Conservation (phyloP, 345 rosid genomes). For the Laguncularia racemosa region DNA sequence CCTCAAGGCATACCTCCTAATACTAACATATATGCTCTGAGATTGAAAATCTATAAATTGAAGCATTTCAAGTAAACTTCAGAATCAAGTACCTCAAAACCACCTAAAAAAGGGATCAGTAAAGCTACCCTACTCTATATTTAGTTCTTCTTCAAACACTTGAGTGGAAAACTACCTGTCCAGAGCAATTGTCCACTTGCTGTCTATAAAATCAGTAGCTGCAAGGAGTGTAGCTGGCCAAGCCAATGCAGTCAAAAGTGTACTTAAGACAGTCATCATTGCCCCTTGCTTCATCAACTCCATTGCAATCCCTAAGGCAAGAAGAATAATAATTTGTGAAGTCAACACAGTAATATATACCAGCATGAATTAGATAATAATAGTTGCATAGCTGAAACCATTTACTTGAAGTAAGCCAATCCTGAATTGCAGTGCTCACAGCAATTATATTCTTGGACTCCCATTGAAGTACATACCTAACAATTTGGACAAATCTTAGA, state of each 20-base stretch:
- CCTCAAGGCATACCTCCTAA: no score
- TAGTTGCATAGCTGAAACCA: slow-evolving; percentile 17
- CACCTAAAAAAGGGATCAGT: no score
- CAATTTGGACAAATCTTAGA: not conserved
- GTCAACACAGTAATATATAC: not conserved
- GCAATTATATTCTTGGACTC: slow-evolving; percentile 83
- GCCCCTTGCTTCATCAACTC: slow-evolving; percentile 95
- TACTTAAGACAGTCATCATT: slow-evolving; percentile 84
- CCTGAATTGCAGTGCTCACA: slow-evolving; percentile 95
- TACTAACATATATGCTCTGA: no score
- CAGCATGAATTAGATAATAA: slow-evolving; percentile 4
- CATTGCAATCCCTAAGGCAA: slow-evolving; percentile 54
- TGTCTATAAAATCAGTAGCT: slow-evolving; percentile 89
- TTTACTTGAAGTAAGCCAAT: slow-evolving; percentile 98
- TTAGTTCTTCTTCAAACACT: slow-evolving; percentile 1
- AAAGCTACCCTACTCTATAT: not conserved
- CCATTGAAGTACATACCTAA: slow-evolving; percentile 88
- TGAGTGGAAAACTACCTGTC: slow-evolving; percentile 51
- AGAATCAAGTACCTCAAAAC: no score
- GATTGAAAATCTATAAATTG: no score
- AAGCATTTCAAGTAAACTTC: no score
- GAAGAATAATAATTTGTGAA: not conserved
- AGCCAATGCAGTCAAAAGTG: slow-evolving; percentile 76
- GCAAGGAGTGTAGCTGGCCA: slow-evolving; percentile 81
- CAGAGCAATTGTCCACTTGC: slow-evolving; percentile 86